These are phyloP conservation scores for Moringa oleifera DNA, from an alignment of 345 rosid species.

Conservation along the genomic window DNA sequence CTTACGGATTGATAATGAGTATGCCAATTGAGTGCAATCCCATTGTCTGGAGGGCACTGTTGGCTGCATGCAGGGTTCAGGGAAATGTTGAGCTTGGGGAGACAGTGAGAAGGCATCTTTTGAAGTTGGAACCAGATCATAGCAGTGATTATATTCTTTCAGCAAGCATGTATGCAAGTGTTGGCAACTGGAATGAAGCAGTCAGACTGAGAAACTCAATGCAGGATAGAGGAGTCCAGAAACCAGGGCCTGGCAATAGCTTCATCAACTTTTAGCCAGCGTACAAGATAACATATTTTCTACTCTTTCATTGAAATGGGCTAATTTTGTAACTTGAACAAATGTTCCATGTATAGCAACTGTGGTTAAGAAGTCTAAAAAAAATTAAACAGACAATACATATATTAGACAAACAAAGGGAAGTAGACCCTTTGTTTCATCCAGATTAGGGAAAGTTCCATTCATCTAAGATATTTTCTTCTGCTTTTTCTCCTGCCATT, in stretches of 20 bases:
- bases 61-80: slow-evolving; percentile 32
- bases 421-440: neutral
- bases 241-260: slow-evolving; percentile 36
- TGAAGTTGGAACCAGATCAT: slow-evolving; percentile 28
- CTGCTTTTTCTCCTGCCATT: slow-evolving; percentile 43
- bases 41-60: slow-evolving; percentile 33
- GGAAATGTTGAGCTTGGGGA: slow-evolving; percentile 33
- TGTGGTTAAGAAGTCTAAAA: too few relatives aligned
- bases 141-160: too few relatives aligned
- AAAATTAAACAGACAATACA: too few relatives aligned
- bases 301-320: too few relatives aligned
- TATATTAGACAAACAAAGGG: neutral
- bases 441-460: neutral
- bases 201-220: slow-evolving; percentile 24
- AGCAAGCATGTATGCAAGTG: slow-evolving; percentile 32
- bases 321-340: too few relatives aligned
- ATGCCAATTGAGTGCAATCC: slow-evolving; percentile 32
- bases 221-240: slow-evolving; percentile 22
- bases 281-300: neutral
- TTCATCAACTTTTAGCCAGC: slow-evolving; percentile 2
- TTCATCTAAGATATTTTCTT: slow-evolving; percentile 21
- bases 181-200: slow-evolving; percentile 30
- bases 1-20: slow-evolving; percentile 25
- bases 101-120: slow-evolving; percentile 20
- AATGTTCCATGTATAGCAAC: too few relatives aligned